phyloP scores from a whole-genome alignment of 2,329 filamentous ascomycete species.

The Botryosphaeria agaves region DNA sequence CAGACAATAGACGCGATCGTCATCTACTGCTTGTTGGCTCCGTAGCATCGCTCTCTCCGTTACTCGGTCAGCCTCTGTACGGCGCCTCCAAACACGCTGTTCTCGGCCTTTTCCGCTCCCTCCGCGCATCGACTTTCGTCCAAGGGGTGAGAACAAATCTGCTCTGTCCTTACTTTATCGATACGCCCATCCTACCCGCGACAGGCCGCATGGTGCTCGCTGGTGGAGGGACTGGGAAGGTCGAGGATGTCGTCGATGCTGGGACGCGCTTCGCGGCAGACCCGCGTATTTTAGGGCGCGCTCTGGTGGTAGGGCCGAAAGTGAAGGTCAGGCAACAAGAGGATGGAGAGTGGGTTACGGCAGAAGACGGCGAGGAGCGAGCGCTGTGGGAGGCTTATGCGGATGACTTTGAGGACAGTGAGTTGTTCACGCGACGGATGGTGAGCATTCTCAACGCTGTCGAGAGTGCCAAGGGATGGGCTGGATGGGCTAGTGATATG shows the following conservation, averaged over 20 bases:
- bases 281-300: constrained; percentile 36
- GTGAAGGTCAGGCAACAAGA: constrained; percentile 28
- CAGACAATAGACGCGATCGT: constrained; percentile 27
- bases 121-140: constrained; percentile 31
- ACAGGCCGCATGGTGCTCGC: constrained; percentile 34
- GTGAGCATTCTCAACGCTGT: constrained; percentile 36
- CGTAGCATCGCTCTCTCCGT: constrained; percentile 33
- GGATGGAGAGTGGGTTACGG: constrained; percentile 12
- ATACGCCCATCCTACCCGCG: constrained; percentile 39
- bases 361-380: constrained; percentile 17
- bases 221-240: constrained; percentile 34
- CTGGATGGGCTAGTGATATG: constrained; percentile 28
- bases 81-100: constrained; percentile 48
- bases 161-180: constrained; percentile 49
- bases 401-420: constrained; percentile 38
- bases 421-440: constrained; percentile 37
- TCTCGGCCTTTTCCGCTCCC: constrained; percentile 42
- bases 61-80: constrained; percentile 33
- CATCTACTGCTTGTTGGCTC: constrained; percentile 47
- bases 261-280: constrained; percentile 45
- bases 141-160: constrained; percentile 45
- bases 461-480: constrained; percentile 34
- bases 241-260: constrained; percentile 46
- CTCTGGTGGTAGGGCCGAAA: constrained; percentile 40
- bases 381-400: constrained; percentile 45